Conservation (phyloP, 2,329 filamentous ascomycete genomes). For the Truncatella angustata region DNA sequence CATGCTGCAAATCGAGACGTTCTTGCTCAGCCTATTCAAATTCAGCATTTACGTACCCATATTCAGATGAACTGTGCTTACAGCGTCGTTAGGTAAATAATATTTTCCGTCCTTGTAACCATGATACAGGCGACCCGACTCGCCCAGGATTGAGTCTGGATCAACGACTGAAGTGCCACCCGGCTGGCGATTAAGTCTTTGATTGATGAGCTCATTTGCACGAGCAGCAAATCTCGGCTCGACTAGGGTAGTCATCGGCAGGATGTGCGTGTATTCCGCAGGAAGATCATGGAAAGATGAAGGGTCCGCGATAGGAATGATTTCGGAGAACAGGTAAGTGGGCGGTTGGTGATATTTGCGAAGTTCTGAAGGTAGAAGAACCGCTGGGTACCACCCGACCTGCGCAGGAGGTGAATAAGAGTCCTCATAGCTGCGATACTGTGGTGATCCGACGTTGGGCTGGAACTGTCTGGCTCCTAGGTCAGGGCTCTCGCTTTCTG, state of each 20-base stretch:
- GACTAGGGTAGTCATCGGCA: background rate
- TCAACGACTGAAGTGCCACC: background rate
- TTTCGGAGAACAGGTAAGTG: background rate
- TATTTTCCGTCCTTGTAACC: conserved; percentile 5
- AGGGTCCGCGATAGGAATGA: background rate
- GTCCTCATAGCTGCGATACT: background rate
- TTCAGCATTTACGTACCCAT: too few relatives aligned
- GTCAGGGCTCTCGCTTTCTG: too few relatives aligned
- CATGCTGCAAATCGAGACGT: conserved; percentile 11
- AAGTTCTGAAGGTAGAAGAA: background rate
- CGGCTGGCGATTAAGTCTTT: background rate
- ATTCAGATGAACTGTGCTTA: background rate
- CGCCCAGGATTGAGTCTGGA: background rate
- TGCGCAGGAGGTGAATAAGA: background rate
- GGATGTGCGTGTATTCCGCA: background rate
- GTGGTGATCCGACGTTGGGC: too few relatives aligned
- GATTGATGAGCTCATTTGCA: background rate
- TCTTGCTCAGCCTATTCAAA: conserved; percentile 8
- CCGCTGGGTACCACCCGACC: background rate
- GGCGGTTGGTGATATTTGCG: background rate
- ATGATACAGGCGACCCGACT: background rate
- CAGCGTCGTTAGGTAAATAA: conserved; percentile 4
- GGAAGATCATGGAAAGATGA: background rate
- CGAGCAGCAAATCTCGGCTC: background rate
- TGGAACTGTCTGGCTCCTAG: too few relatives aligned